Conservation (phyloP, 371 early-diverging fungal genomes). For the Mucor piriformis region DNA sequence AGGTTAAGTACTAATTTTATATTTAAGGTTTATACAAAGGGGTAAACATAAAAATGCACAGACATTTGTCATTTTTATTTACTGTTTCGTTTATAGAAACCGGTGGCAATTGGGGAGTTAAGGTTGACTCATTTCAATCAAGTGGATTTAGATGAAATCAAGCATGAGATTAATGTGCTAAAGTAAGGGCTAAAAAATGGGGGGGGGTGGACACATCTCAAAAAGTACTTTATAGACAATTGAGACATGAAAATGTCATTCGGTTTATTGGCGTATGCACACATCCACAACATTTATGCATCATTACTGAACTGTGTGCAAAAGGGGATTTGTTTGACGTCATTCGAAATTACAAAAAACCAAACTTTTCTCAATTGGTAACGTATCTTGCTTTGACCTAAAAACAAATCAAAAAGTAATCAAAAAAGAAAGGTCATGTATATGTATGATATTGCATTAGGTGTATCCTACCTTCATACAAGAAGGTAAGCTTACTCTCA, state of each 20-base stretch:
- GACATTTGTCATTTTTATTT: too few relatives aligned
- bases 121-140: constrained; percentile 67
- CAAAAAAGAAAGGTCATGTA: constrained; percentile 55
- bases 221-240: constrained; percentile 61
- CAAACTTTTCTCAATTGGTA: constrained; percentile 65
- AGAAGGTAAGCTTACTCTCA: too few relatives aligned
- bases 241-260: constrained; percentile 79
- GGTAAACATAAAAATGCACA: constrained; percentile 32
- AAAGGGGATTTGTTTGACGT: constrained; percentile 79
- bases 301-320: constrained; percentile 76
- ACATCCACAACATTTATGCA: constrained; percentile 68
- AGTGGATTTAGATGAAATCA: constrained; percentile 72
- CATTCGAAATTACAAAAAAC: constrained; percentile 67
- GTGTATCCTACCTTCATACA: constrained; percentile 70
- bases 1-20: too few relatives aligned
- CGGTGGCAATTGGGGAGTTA: constrained; percentile 76
- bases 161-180: constrained; percentile 76
- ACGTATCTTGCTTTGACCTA: background rate
- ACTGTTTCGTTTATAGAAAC: too few relatives aligned
- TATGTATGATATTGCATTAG: constrained; percentile 85
- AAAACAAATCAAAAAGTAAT: background rate
- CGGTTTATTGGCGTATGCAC: constrained; percentile 77
- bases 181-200: constrained; percentile 50
- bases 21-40: constrained; percentile 47
- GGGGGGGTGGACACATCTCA: background rate